A percentile compares a stretch with the other conserved stretches of the same genome.
These are phyloP conservation scores for Amanita molliuscula DNA, from an alignment of 768 basidiomycete species.

Conservation along the genomic window DNA sequence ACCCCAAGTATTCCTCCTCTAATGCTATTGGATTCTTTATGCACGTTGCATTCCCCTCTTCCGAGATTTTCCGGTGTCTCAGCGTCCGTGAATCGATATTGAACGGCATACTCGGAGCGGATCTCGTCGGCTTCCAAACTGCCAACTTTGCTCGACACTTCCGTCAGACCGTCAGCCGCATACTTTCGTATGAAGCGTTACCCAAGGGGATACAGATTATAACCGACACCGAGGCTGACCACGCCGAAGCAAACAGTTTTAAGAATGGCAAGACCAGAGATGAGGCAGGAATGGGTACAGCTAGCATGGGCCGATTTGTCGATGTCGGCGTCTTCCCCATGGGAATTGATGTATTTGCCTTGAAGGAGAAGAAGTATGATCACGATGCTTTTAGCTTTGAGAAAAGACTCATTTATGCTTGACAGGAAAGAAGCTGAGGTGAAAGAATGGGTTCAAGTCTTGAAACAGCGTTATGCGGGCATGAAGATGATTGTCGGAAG, in stretches of 20 bases:
- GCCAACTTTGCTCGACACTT: constrained; percentile 79
- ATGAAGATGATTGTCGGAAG: constrained; percentile 84
- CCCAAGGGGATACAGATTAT: constrained; percentile 72
- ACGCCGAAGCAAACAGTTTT: neutral
- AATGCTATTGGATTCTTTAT: constrained; percentile 89
- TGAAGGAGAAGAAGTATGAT: constrained; percentile 54
- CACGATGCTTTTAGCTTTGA: neutral
- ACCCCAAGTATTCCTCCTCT: constrained; percentile 37
- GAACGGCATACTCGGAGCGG: constrained; percentile 83
- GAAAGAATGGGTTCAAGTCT: constrained; percentile 66
- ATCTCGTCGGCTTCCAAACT: constrained; percentile 90
- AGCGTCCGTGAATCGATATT: constrained; percentile 70
- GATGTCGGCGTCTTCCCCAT: constrained; percentile 87
- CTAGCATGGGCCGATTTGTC: constrained; percentile 50
- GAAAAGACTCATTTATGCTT: neutral
- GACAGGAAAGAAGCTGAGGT: constrained; percentile 66
- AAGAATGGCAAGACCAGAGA: constrained; percentile 6
- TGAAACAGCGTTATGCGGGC: constrained; percentile 76
- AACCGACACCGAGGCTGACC: constrained; percentile 17
- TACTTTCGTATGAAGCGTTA: constrained; percentile 69
- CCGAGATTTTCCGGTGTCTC: constrained; percentile 92
- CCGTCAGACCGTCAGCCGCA: constrained; percentile 74
- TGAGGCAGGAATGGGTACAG: constrained; percentile 19
- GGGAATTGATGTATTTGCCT: constrained; percentile 70
- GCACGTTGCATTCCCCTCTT: constrained; percentile 92